Evolutionary conservation across 371 early-diverging fungal species (phyloP), one percentile per base, ranked within the genome.

Genomic region (Gilbertella persicaria): DNA sequence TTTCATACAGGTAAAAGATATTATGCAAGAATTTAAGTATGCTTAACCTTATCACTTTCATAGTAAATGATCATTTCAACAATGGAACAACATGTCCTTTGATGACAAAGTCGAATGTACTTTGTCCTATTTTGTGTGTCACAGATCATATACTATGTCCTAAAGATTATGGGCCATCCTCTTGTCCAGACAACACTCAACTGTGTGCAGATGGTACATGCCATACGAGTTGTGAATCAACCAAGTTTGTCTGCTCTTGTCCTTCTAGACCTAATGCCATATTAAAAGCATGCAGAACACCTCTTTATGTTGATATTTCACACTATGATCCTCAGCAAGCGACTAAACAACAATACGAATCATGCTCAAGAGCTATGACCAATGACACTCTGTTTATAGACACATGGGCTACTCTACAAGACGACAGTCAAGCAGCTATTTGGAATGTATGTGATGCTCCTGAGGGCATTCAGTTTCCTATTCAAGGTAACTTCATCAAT

Each of bases 381-480:
- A 58, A 57, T 30, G 37, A 53, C 24, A 4, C 52, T 5, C 59
- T 62, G 2, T 50, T 50, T 14, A 21, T 12, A 9, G 5, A 46
- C 13, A 71, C 71, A 4, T 76, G 77, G 75, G 55, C 60, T 17
- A 44, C 45, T 38, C 16, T 35, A 29, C 43, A 2, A 21, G 46
- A 2, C 17, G 16, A 19, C 2, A 23, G 14, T 23, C 7, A 35
- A 16, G 30, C 33, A 20, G 10, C 56, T 63, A 24, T 80, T 50
- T 75, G 72, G 64, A 56, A 68, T 53, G 45, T 79, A 55, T 62
- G 81, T 58, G 33, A 45, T 39, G 50, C 67, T 52, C 44, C 72
- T 45, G 33, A 50, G 28, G 62, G 68, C 42, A 57, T 69, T 55
- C 17, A 12, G 29, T 56, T 64, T 67, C 65, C 67, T 51, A 47